phyloP scores from a whole-genome alignment of 805 yeast genomes.

The Scheffersomyces coipomensis region DNA sequence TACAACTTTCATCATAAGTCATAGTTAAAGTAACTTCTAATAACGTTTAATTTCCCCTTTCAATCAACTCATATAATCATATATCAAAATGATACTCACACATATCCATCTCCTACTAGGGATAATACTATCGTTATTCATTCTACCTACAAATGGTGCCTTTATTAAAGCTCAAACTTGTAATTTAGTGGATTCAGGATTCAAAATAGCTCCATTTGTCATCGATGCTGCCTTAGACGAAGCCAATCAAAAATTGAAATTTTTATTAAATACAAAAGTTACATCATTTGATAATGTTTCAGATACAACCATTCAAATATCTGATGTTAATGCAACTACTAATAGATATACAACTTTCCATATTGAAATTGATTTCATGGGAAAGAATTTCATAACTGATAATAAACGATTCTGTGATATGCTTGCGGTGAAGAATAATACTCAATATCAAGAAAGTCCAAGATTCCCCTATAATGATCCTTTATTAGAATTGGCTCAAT shows the following conservation, averaged over 20 bases:
- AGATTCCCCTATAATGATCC: slow-evolving; percentile 12
- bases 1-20: too few species aligned
- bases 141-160: slow-evolving; percentile 14
- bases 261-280: slow-evolving; percentile 34
- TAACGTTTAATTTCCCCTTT: too few species aligned
- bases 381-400: slow-evolving; percentile 37
- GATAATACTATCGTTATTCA: slow-evolving; percentile 7
- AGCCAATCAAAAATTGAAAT: slow-evolving; percentile 24
- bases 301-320: slow-evolving; percentile 19
- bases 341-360: slow-evolving; percentile 51
- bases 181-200: slow-evolving; percentile 3
- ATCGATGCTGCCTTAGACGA: slow-evolving; percentile 36
- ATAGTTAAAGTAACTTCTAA: too few species aligned
- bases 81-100: slow-evolving; percentile 7
- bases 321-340: slow-evolving; percentile 45
- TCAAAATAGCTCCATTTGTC: slow-evolving; percentile 22
- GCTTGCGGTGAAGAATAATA: slow-evolving; percentile 35
- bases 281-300: slow-evolving; percentile 3
- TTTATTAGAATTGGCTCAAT: background rate
- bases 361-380: slow-evolving; percentile 43
- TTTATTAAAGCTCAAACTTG: slow-evolving; percentile 22
- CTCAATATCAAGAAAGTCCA: slow-evolving; percentile 22
- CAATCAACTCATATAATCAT: too few species aligned
- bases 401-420: slow-evolving; percentile 44
- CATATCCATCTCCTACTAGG: slow-evolving; percentile 2